A percentile compares a stretch with the other conserved stretches of the same genome.
phyloP scores from a whole-genome alignment of 2,329 filamentous ascomycete species.

The Cladosporium austrohemisphaericum region DNA sequence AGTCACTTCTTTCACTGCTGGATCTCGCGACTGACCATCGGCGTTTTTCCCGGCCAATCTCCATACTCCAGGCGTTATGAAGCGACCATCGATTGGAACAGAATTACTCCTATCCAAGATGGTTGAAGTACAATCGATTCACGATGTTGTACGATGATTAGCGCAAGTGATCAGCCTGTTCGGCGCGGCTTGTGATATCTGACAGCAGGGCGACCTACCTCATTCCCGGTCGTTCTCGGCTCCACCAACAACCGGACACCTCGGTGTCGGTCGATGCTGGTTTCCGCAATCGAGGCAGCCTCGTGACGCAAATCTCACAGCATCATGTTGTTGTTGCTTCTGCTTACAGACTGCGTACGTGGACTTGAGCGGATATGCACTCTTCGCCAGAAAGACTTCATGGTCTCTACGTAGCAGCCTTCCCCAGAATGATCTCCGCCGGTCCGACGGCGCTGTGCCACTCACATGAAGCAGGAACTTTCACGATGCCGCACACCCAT shows the following conservation, averaged over 20 bases:
- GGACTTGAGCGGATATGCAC: slow-evolving; percentile 2
- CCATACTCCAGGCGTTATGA: background rate
- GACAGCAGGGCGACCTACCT: slow-evolving; percentile 1
- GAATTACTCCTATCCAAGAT: background rate
- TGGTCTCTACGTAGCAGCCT: slow-evolving; percentile 1
- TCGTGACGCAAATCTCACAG: background rate
- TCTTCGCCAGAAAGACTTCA: slow-evolving; percentile 8
- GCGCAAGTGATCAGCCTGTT: background rate
- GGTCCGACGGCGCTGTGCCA: slow-evolving; percentile 9
- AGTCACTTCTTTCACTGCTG: background rate
- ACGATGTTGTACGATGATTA: slow-evolving; percentile 3
- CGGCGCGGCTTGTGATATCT: slow-evolving; percentile 11
- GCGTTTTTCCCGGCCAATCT: slow-evolving; percentile 7
- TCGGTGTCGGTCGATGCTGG: background rate
- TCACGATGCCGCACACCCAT: slow-evolving; percentile 4
- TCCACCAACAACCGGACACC: background rate
- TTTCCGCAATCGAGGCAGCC: background rate
- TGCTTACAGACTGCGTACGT: background rate
- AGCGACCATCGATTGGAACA: slow-evolving; percentile 9
- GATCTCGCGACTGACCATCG: background rate
- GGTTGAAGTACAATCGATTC: background rate
- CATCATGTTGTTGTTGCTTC: background rate
- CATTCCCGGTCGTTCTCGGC: background rate
- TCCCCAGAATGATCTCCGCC: slow-evolving; percentile 6
- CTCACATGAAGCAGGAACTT: slow-evolving; percentile 12